Evolutionary conservation across 2,329 filamentous ascomycete genomes (phyloP), one percentile per base, ranked within the genome.

Genomic region (Beauveria australis): DNA sequence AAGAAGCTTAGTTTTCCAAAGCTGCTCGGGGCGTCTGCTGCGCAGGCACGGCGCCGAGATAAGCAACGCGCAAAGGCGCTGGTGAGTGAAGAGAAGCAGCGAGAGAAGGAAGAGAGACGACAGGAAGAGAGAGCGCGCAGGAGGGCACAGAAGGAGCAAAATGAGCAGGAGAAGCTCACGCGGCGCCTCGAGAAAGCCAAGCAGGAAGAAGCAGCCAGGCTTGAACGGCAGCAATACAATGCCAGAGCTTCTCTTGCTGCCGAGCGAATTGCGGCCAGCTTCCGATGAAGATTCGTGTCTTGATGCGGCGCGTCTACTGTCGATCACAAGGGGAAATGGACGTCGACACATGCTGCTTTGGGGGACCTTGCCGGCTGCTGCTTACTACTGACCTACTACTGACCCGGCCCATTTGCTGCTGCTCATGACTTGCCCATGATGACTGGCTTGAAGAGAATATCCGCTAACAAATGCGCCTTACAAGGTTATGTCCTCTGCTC

Each of bases 401-500:
- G 46, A 60, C 26, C 1, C 22, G 14, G 10, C 9, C 22, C 7
- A 41, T 48, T 54, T 60, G 56, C 61, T 52, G 37, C 47, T 54
- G 41, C 41, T 22, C 7, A 51, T 52, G 24, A 18, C 16, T 62
- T 66, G 70, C 64, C 71, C 67, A 66, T 63, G 53, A 14, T 66
- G 67, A 65, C 19, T 59, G 22, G 52, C 33, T 49, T 18, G 22
- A 49, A 47, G 59, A 37, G 47, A 54, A 59, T 56, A 22, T 58
- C 53, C 64, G 67, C 71, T 73, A 69, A 73, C 67, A 57, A 52
- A 62, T 58, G 9, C 9, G 63, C 61, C 26, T 62, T 62, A 60
- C 71, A 81, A 91, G 87, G 73, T 82, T 92, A 68, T 95, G 91
- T 72, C 91, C 91, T 53, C 79, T 94, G 72, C 86, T 95, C 64